These are phyloP conservation scores for Aspergillus fructus DNA, from an alignment of 2,329 filamentous ascomycete species.

Conservation along the genomic window DNA sequence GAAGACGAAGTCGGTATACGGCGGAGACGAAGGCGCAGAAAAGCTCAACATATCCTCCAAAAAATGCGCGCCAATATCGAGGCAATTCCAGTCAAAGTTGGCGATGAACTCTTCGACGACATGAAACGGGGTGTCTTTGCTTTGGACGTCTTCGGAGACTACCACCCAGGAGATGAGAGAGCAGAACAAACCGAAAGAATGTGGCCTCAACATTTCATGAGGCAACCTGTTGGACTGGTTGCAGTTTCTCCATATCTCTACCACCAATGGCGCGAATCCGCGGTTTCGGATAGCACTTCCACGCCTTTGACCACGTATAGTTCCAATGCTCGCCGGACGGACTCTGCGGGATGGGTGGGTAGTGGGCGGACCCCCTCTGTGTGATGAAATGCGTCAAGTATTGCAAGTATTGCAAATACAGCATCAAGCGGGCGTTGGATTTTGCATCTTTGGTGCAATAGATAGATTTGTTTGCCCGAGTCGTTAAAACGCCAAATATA, in stretches of 20 bases:
- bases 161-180: conserved; percentile 29
- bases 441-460: conserved; percentile 3
- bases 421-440: not conserved
- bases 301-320: conserved; percentile 14
- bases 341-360: conserved; percentile 10
- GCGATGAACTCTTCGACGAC: conserved; percentile 28
- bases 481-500: not conserved
- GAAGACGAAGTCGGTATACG: conserved; percentile 23
- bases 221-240: conserved; percentile 13
- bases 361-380: not conserved
- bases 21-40: conserved; percentile 22
- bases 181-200: conserved; percentile 25
- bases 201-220: conserved; percentile 12
- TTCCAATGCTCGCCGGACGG: conserved; percentile 11
- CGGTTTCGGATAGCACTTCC: conserved; percentile 1
- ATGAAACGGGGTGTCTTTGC: conserved; percentile 33
- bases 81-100: conserved; percentile 28
- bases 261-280: conserved; percentile 15
- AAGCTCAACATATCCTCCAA: conserved; percentile 22
- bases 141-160: conserved; percentile 29
- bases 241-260: conserved; percentile 20
- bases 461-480: conserved; percentile 3
- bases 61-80: conserved; percentile 26
- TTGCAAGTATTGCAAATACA: not conserved
- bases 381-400: not conserved